A percentile compares a stretch with the other conserved stretches of the same genome.
Evolutionary conservation across 2,329 filamentous ascomycete genomes (phyloP).

Genomic region (Grosmannia clavigera): DNA sequence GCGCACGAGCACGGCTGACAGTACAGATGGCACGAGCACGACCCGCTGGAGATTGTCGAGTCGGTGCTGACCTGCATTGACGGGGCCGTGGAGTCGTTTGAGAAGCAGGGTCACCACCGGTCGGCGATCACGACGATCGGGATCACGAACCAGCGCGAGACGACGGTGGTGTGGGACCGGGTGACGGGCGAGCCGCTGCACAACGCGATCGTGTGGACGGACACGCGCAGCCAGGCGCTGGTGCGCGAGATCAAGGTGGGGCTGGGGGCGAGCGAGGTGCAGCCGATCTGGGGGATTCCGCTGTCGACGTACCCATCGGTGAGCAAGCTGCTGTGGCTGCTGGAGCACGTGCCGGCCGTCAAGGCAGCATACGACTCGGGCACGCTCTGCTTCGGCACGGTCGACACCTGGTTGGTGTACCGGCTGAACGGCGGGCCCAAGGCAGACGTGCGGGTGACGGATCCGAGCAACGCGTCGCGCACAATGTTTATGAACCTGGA

Average conservation of each 20-base stretch:
- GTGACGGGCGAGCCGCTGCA: conserved; percentile 68
- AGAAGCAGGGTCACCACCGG: conserved; percentile 51
- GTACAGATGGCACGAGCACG: conserved; percentile 76
- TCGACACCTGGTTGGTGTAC: conserved; percentile 81
- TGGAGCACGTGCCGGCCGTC: conserved; percentile 58
- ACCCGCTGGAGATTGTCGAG: conserved; percentile 62
- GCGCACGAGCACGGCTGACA: neutral
- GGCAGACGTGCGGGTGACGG: conserved; percentile 61
- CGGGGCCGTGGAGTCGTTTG: conserved; percentile 58
- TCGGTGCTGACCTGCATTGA: conserved; percentile 75
- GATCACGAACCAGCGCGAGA: conserved; percentile 86
- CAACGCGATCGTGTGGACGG: conserved; percentile 84
- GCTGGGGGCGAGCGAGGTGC: conserved; percentile 55
- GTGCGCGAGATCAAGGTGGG: conserved; percentile 64
- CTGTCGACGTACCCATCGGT: conserved; percentile 81
- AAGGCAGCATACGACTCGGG: conserved; percentile 63
- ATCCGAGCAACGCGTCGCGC: conserved; percentile 75
- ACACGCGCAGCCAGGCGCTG: conserved; percentile 63
- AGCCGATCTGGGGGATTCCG: conserved; percentile 63
- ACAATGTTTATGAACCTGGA: conserved; percentile 92
- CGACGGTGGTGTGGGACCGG: conserved; percentile 74
- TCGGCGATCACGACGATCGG: conserved; percentile 65
- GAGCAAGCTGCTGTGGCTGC: conserved; percentile 77
- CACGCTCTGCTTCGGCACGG: conserved; percentile 72
- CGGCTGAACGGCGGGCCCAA: conserved; percentile 63